Evolutionary conservation across 2,329 filamentous ascomycete genomes (phyloP).

Genomic region (Parasarocladium wereldwijsianum): DNA sequence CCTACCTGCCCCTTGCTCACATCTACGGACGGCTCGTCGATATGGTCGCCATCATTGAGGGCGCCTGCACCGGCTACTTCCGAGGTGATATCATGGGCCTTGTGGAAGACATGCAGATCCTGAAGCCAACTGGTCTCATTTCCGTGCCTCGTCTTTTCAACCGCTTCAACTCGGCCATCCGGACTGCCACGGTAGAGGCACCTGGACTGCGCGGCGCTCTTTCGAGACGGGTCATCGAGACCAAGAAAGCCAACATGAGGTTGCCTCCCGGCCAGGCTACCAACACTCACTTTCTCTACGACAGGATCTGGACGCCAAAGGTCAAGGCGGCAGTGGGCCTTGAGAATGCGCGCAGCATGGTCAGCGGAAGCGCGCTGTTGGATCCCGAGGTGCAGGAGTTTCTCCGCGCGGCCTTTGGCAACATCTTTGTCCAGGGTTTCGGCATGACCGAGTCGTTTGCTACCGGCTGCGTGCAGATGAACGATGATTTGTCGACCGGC

Average conservation of each 20-base stretch:
- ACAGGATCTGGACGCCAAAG: slow-evolving; percentile 84
- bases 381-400: slow-evolving; percentile 83
- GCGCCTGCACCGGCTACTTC: slow-evolving; percentile 76
- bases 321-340: slow-evolving; percentile 72
- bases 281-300: slow-evolving; percentile 64
- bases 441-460: slow-evolving; percentile 92
- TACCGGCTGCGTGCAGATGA: slow-evolving; percentile 52
- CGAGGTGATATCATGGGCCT: slow-evolving; percentile 78
- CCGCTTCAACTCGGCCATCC: slow-evolving; percentile 73
- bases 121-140: slow-evolving; percentile 69
- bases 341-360: slow-evolving; percentile 55
- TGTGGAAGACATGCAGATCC: slow-evolving; percentile 78
- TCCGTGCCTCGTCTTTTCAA: slow-evolving; percentile 90
- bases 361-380: slow-evolving; percentile 81
- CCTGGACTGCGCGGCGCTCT: slow-evolving; percentile 68
- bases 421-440: slow-evolving; percentile 74
- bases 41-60: slow-evolving; percentile 56
- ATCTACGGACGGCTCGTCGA: slow-evolving; percentile 84
- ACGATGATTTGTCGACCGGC: slow-evolving; percentile 57
- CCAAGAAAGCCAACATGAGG: slow-evolving; percentile 69
- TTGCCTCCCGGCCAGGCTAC: slow-evolving; percentile 58
- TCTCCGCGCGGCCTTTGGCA: slow-evolving; percentile 68
- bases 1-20: slow-evolving; percentile 86
- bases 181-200: slow-evolving; percentile 62
- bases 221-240: slow-evolving; percentile 62